These are phyloP conservation scores for Phaeosphaeriaceae sp. DNA, from an alignment of 2,329 filamentous ascomycete species.

Conservation along the genomic window DNA sequence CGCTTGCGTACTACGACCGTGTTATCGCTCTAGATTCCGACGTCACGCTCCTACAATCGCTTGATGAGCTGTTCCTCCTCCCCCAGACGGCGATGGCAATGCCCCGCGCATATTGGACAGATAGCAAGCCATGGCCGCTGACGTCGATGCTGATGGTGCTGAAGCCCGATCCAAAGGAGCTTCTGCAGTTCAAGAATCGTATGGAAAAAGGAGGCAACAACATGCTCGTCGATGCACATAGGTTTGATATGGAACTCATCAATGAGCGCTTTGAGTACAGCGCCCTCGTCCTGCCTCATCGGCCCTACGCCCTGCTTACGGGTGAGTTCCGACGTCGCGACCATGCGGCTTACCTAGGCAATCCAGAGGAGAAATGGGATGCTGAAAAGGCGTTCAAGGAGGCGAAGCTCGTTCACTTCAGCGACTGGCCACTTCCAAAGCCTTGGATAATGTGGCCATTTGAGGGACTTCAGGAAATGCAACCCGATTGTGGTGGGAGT, in stretches of 20 bases:
- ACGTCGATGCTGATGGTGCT: slow-evolving; percentile 68
- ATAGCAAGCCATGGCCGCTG: slow-evolving; percentile 60
- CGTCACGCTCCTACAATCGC: slow-evolving; percentile 63
- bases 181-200: slow-evolving; percentile 45
- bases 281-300: slow-evolving; percentile 68
- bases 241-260: slow-evolving; percentile 72
- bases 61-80: slow-evolving; percentile 75
- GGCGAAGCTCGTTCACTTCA: slow-evolving; percentile 73
- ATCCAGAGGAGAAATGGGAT: slow-evolving; percentile 64
- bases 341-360: slow-evolving; percentile 61
- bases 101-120: slow-evolving; percentile 74
- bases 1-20: slow-evolving; percentile 67
- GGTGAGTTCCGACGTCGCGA: slow-evolving; percentile 66
- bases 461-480: slow-evolving; percentile 50
- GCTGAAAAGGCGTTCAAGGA: slow-evolving; percentile 62
- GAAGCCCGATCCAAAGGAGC: slow-evolving; percentile 62
- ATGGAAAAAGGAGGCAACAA: slow-evolving; percentile 37
- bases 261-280: slow-evolving; percentile 66
- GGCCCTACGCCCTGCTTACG: slow-evolving; percentile 65
- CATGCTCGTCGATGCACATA: slow-evolving; percentile 38
- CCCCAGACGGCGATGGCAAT: slow-evolving; percentile 68
- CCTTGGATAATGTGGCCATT: slow-evolving; percentile 61
- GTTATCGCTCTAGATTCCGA: slow-evolving; percentile 69
- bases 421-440: slow-evolving; percentile 74
- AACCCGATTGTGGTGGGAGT: slow-evolving; percentile 52